Percentiles rank a stretch among this genome's conserved stretches.
phyloP scores from a whole-genome alignment of 768 basidiomycete species.

The Boletus rex-veris region DNA sequence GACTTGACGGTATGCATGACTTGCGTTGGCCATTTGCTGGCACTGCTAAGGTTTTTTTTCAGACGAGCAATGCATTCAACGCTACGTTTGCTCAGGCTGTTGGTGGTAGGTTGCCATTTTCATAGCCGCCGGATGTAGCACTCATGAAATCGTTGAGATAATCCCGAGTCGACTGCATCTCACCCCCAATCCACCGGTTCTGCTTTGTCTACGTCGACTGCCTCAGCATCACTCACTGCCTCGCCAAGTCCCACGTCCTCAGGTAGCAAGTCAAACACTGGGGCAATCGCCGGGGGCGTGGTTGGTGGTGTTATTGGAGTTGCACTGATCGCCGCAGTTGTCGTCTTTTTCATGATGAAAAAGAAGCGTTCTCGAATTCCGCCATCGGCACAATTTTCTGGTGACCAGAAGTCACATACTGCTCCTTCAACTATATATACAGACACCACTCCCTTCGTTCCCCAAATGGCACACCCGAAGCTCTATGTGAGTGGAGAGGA shows the following conservation, averaged over 20 bases:
- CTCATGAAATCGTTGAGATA: conserved; percentile 26
- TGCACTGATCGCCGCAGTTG: conserved; percentile 37
- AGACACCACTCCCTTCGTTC: conserved; percentile 10
- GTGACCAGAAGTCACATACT: neutral
- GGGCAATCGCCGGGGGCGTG: conserved; percentile 61
- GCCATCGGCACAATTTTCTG: conserved; percentile 14
- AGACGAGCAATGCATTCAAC: conserved; percentile 41
- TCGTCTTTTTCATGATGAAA: conserved; percentile 38
- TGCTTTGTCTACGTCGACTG: conserved; percentile 8
- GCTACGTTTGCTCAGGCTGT: conserved; percentile 34
- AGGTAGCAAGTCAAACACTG: conserved; percentile 34
- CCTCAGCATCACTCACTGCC: conserved; percentile 14
- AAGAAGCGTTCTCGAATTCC: conserved; percentile 26
- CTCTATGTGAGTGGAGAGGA: conserved; percentile 28
- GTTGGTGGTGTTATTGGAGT: conserved; percentile 60
- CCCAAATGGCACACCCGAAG: conserved; percentile 22
- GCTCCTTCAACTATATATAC: conserved; percentile 4
- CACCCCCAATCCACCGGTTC: conserved; percentile 28
- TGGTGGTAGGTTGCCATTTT: conserved; percentile 19
- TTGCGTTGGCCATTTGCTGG: neutral
- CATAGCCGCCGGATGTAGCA: neutral
- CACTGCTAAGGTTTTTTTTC: conserved; percentile 3
- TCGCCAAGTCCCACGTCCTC: conserved; percentile 2
- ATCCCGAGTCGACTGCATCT: conserved; percentile 43
- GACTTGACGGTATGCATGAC: conserved; percentile 43